Evolutionary conservation across 2,329 filamentous ascomycete genomes (phyloP), one percentile per base, ranked within the genome.

Genomic region (Pleoardoris graminearum): DNA sequence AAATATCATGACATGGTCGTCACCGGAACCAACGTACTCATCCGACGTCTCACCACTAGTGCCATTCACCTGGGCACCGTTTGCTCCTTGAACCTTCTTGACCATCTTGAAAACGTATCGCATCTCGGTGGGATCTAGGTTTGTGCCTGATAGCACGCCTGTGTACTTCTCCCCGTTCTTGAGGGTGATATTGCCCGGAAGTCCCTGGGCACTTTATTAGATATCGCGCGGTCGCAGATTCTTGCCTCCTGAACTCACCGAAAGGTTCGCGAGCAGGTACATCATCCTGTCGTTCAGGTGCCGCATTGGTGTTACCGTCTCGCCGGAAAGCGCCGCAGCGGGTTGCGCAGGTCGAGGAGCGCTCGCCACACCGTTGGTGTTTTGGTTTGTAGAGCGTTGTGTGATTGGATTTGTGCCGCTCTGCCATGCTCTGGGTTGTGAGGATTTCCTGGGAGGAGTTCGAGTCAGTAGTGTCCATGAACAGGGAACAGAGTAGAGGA

Each of bases 61-160:
- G 51, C 80, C 80, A 67, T 82, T 83, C 42, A 66, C 60, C 51
- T 78, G 77, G 39, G 73, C 59, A 42, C 75, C 70, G 53, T 67
- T 70, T 23, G 69, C 70, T 16, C 71, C 62, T 38, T 73, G 69
- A 51, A 77, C 68, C 58, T 79, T 80, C 67, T 82, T 83, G 27
- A 84, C 82, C 85, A 89, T 89, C 71, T 87, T 88, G 61, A 87
- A 76, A 23, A 80, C 73, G 62, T 87, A 82, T 16, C 79, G 78
- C 42, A 80, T 75, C 57, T 83, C 80, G 56, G 70, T 75, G 4
- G 78, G 67, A 48, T 83, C 80, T 22, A 82, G 69, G 7, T 76
- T 77, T 11, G 79, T 80, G 38, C 80, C 81, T 35, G 82, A 84
- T 62, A 86, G 82, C 30, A 87, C 80, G 51, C 85, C 85, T 7